Evolutionary conservation across 2,329 filamentous ascomycete genomes (phyloP).

Genomic region (Ambrosiella beaveri): DNA sequence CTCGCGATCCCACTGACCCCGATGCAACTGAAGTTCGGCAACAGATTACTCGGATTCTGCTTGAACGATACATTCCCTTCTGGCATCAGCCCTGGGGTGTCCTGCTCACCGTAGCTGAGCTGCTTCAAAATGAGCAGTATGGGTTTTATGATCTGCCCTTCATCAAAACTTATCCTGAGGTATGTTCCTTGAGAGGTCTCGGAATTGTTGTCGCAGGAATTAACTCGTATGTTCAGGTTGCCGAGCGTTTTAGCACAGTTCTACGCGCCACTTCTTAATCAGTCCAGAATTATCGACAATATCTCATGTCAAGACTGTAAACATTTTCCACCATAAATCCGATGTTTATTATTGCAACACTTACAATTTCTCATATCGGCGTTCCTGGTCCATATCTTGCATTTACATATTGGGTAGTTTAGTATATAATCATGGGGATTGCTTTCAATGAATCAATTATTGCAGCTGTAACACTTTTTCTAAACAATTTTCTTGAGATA

Average conservation of each 20-base stretch:
- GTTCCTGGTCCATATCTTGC: no score
- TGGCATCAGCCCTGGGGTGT: conserved; percentile 94
- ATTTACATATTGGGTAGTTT: no score
- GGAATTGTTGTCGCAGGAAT: no score
- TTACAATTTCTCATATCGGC: no score
- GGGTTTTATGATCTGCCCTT: conserved; percentile 87
- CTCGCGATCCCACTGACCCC: conserved; percentile 51
- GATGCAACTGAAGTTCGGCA: conserved; percentile 73
- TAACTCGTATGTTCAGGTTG: conserved; percentile 15
- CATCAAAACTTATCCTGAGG: conserved; percentile 77
- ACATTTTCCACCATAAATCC: no score
- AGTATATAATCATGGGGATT: no score
- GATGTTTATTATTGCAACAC: no score
- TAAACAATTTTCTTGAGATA: no score
- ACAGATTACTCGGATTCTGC: conserved; percentile 72
- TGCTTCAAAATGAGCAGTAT: conserved; percentile 76
- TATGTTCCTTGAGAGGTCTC: conserved; percentile 23
- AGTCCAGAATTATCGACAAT: no score
- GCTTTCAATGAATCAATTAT: no score
- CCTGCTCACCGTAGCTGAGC: conserved; percentile 70
- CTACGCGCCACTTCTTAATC: conserved; percentile 9
- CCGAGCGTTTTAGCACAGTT: conserved; percentile 20
- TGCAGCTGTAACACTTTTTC: no score
- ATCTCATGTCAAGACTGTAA: no score
- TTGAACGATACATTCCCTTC: conserved; percentile 75